Evolutionary conservation across 306 rosid species (phyloP), one percentile per base, ranked within the genome.

Genomic region (Malus fusca): DNA sequence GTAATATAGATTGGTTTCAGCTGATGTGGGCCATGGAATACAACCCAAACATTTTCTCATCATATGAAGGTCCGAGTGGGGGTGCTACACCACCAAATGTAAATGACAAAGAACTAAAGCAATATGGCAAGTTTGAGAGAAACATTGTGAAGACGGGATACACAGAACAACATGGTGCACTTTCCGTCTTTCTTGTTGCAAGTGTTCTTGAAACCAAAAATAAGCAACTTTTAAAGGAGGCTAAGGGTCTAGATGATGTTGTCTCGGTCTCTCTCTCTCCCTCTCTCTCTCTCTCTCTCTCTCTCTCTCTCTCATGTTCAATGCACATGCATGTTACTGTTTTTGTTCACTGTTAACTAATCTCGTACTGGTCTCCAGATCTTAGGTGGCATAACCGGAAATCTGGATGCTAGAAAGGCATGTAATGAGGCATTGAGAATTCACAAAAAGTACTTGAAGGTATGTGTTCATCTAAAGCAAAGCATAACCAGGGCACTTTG

Each of bases 11-110:
- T 87, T 92, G 86, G 84, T 94, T 94, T 90, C 93, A 94, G 98
- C 69, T 94, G 84, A 94, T 92, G 87, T 94, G 98, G 98, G 94
- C 84, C 77, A 94, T 94, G 98, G 98, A 94, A 83, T 94, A 94
- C 97, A 87, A 90, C 76, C 98, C 98, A 78, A 88, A 85, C 84
- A 81, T 87, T 78, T 94, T 90, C 86, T 18, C 82, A 75, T 81
- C 70, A 14, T 90, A 90, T 17, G 91, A 87, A 81, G 86, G 75
- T 43, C 78, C 86, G 4, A 87, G 70, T 10, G 48, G 65, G 72
- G 81, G 75, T 44, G 71, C 88, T 21, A 12, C 73, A 56, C 74
- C 83, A 48, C 55, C 90, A 55, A 70, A 82, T 81, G 30, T 68
- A 67, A 81, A 85, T 63, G 88, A 79, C 80, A 94, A 86, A 83